phyloP scores from a whole-genome alignment of 495 filamentous ascomycete genomes.

The Hyaloscypha hepaticicola region DNA sequence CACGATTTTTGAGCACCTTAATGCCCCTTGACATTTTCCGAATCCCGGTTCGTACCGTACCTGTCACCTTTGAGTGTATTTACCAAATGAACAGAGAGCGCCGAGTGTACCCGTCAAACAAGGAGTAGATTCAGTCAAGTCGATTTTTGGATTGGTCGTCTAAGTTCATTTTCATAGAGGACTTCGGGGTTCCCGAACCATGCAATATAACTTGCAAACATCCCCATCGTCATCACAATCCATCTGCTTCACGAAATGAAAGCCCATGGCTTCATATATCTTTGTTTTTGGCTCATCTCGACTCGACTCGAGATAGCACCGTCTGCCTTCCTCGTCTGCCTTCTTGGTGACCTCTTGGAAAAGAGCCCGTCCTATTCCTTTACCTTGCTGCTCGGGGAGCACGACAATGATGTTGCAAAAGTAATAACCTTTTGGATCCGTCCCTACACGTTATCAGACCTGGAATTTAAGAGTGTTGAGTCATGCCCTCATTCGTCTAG shows the following conservation, averaged over 20 bases:
- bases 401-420: slow-evolving; percentile 71
- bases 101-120: too few species aligned
- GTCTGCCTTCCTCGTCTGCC: slow-evolving; percentile 58
- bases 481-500: not conserved
- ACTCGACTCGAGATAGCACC: slow-evolving; percentile 65
- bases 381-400: slow-evolving; percentile 55
- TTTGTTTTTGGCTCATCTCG: slow-evolving; percentile 60
- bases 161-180: slow-evolving; percentile 2
- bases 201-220: slow-evolving; percentile 47
- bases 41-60: too few species aligned
- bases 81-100: too few species aligned
- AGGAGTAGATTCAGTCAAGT: too few species aligned
- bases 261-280: slow-evolving; percentile 67
- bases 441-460: slow-evolving; percentile 34
- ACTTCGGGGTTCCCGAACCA: slow-evolving; percentile 47
- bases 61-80: too few species aligned
- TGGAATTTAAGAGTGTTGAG: not conserved
- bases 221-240: slow-evolving; percentile 58
- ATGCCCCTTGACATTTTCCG: too few species aligned
- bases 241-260: slow-evolving; percentile 59
- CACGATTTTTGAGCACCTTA: too few species aligned
- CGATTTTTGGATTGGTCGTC: too few species aligned
- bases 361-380: slow-evolving; percentile 58
- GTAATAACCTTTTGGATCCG: slow-evolving; percentile 60
- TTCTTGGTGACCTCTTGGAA: slow-evolving; percentile 56